Base-by-base conservation (phyloP, 202 grass and related monocot genomes). In the Miscanthus sacchariflorus region DNA sequence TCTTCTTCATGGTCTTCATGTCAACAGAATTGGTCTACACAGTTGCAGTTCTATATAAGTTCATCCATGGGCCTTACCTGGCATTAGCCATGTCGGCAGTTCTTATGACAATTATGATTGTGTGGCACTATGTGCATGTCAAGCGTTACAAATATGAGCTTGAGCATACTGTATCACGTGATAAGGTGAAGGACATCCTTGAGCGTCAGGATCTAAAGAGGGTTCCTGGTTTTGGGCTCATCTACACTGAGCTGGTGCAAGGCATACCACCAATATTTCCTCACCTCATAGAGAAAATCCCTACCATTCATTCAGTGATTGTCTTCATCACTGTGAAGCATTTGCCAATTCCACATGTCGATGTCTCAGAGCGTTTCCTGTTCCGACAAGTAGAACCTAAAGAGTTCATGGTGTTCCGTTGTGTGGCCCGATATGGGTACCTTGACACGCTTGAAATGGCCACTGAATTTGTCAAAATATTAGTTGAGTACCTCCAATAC, bases 241-340 rank as follows among this genome's bases (percentile, higher is more conserved):
- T 94, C 42, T 94, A 94, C 68, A 90, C 93, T 2, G 93, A 94
- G 63, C 38, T 94, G 5, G 93, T 94, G 10, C 93, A 94, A 72
- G 93, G 93, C 40, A 90, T 94, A 42, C 90, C 93, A 2, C 93
- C 93, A 0, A 92, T 94, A 58, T 90, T 94, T 49, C 87, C 84
- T 10, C 90, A 94, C 54, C 88, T 90, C 12, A 85, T 92, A 25
- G 93, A 90, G 59, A 94, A 92, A 43, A 88, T 94, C 11, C 90
- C 93, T 0, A 88, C 93, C 19, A 43, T 94, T 17, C 93, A 88
- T 35, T 90, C 90, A 0, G 87, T 94, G 30, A 78, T 88, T n/a
- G 79, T 94, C 11, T 88, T 94, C 70, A 85, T 92, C 25, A 92
- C 93, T 0, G 80, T 94, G 19, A 94, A 92, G 74, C 85, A 80